Conservation (phyloP, 78 protist genomes). For the Dictyostelium purpureum region DNA sequence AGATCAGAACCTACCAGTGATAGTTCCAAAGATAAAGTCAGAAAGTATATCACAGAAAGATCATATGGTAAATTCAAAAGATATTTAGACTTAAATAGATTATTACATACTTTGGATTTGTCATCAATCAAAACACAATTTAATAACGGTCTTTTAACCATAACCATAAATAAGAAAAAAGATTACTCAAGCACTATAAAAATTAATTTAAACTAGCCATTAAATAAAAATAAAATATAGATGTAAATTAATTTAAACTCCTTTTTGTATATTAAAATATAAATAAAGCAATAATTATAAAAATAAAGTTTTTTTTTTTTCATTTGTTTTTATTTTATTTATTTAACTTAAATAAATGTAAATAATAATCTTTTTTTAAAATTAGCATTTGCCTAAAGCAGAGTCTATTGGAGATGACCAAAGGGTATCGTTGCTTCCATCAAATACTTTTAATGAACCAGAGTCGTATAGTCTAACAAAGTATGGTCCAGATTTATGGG, state of each 20-base stretch:
- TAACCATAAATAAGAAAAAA: not conserved
- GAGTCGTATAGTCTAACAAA: not conserved
- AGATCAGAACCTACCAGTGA: too few species aligned
- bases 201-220: too few species aligned
- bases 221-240: too few species aligned
- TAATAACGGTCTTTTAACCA: not conserved
- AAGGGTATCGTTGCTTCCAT: not conserved
- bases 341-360: too few species aligned
- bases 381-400: not conserved
- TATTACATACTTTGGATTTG: not conserved
- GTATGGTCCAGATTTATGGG: not conserved
- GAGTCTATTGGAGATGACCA: conserved; percentile 8
- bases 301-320: too few species aligned
- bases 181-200: not conserved
- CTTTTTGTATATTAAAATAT: too few species aligned
- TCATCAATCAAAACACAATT: not conserved
- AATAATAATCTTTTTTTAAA: too few species aligned
- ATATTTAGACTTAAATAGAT: not conserved
- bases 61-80: not conserved
- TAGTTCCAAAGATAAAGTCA: too few species aligned
- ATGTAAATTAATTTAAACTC: too few species aligned
- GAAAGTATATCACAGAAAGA: not conserved
- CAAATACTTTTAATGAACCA: not conserved
- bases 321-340: too few species aligned
- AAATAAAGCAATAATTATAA: too few species aligned